Evolutionary conservation across 495 filamentous ascomycete genomes (phyloP).

Genomic region (Xylaria acuta): DNA sequence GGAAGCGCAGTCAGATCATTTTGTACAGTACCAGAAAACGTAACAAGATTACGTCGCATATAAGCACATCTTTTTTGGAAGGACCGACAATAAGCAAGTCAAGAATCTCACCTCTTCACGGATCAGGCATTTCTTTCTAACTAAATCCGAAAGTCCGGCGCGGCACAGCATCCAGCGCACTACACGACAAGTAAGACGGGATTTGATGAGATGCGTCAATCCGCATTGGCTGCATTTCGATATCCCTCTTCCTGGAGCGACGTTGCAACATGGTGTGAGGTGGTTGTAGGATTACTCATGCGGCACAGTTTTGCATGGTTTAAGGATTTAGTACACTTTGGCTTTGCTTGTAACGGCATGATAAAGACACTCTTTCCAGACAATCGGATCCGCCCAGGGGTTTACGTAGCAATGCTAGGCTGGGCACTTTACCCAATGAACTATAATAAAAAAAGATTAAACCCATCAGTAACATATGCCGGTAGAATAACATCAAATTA

Average conservation of each 20-base stretch:
- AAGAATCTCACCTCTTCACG: background rate
- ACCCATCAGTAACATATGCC: background rate
- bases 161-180: background rate
- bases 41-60: background rate
- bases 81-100: background rate
- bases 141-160: background rate
- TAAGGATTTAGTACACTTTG: background rate
- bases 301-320: conserved; percentile 1
- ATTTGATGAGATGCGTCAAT: background rate
- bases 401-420: background rate
- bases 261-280: background rate
- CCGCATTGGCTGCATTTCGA: background rate
- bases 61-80: background rate
- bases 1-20: background rate
- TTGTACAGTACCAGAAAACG: background rate
- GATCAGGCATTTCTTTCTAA: conserved; percentile 3
- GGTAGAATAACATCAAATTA: background rate
- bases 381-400: background rate
- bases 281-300: background rate
- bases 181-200: background rate
- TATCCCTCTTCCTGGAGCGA: background rate
- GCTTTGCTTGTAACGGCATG: background rate
- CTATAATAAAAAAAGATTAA: background rate
- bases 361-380: background rate
- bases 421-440: background rate